Conservation (phyloP, 257 asterid species). For the Nicotiana noctiflora region DNA sequence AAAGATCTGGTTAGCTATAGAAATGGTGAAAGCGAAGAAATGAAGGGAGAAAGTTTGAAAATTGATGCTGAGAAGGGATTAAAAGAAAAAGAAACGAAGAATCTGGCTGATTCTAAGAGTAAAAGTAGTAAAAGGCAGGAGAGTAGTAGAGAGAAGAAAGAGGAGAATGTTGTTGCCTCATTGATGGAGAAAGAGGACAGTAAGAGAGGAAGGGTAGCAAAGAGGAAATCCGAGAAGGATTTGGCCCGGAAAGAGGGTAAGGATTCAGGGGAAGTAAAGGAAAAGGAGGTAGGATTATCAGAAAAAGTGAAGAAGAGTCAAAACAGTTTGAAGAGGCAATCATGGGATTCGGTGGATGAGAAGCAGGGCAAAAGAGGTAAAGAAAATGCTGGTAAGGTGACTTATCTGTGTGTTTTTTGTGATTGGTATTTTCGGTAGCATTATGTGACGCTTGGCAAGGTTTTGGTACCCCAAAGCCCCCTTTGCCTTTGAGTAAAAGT, state of each 20-base stretch:
- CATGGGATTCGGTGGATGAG: conserved; percentile 51
- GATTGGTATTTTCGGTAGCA: neutral
- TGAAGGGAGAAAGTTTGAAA: conserved; percentile 43
- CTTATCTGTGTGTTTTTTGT: conserved; percentile 26
- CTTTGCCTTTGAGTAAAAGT: too few relatives aligned
- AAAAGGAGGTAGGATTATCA: conserved; percentile 54
- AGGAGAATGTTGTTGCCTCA: conserved; percentile 3
- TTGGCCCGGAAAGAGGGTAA: conserved; percentile 59
- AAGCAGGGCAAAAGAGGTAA: conserved; percentile 55
- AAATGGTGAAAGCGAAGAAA: conserved; percentile 72
- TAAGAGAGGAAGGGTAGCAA: conserved; percentile 56
- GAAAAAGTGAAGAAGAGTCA: conserved; percentile 67
- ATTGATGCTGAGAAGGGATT: conserved; percentile 32
- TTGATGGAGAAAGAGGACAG: conserved; percentile 55
- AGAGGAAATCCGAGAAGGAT: conserved; percentile 80
- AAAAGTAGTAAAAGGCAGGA: conserved; percentile 55
- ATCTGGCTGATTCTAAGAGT: conserved; percentile 46
- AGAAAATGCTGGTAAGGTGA: conserved; percentile 78
- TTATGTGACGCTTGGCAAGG: neutral
- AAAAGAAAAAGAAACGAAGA: conserved; percentile 56
- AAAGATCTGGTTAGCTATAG: conserved; percentile 53
- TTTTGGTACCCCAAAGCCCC: neutral
- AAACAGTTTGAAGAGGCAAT: conserved; percentile 46
- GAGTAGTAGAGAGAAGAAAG: conserved; percentile 24
- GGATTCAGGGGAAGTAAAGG: conserved; percentile 36